These are phyloP conservation scores for Gastrolobium villosum DNA, from an alignment of 306 rosid genomes.

Conservation along the genomic window DNA sequence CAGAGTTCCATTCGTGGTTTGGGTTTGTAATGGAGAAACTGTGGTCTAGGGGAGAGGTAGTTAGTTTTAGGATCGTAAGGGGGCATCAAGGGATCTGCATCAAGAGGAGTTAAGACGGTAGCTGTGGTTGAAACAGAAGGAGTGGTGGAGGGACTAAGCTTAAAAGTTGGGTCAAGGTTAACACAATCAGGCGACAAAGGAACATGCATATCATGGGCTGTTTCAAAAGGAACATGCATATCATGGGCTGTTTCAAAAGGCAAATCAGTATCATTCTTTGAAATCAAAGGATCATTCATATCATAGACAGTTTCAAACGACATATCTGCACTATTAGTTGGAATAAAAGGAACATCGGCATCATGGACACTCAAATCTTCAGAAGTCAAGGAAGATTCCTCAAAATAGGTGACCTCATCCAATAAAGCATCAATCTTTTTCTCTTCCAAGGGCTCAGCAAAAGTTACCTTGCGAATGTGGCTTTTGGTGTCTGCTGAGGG, in stretches of 20 bases:
- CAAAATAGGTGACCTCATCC: slow-evolving; percentile 40
- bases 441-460: slow-evolving; percentile 53
- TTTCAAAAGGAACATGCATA: slow-evolving; percentile 18
- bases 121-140: slow-evolving; percentile 49
- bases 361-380: slow-evolving; percentile 45
- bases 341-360: slow-evolving; percentile 22
- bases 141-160: slow-evolving; percentile 68
- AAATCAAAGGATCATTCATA: slow-evolving; percentile 33
- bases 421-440: slow-evolving; percentile 35
- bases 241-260: slow-evolving; percentile 35
- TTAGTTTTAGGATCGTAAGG: slow-evolving; percentile 89
- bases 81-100: slow-evolving; percentile 67
- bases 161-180: slow-evolving; percentile 76
- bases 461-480: slow-evolving; percentile 59
- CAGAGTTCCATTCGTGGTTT: slow-evolving; percentile 62
- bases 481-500: slow-evolving; percentile 57
- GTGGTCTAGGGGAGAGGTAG: slow-evolving; percentile 88
- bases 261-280: not conserved
- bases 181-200: slow-evolving; percentile 58
- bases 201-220: slow-evolving; percentile 17
- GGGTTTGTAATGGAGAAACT: slow-evolving; percentile 83
- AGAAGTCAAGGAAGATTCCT: slow-evolving; percentile 46
- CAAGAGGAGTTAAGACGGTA: slow-evolving; percentile 60
- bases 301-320: slow-evolving; percentile 36
- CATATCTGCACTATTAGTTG: slow-evolving; percentile 35